Percentiles rank a stretch among this genome's conserved stretches.
These are phyloP conservation scores for Dryas octopetala DNA, from an alignment of 306 rosid species.

Conservation along the genomic window DNA sequence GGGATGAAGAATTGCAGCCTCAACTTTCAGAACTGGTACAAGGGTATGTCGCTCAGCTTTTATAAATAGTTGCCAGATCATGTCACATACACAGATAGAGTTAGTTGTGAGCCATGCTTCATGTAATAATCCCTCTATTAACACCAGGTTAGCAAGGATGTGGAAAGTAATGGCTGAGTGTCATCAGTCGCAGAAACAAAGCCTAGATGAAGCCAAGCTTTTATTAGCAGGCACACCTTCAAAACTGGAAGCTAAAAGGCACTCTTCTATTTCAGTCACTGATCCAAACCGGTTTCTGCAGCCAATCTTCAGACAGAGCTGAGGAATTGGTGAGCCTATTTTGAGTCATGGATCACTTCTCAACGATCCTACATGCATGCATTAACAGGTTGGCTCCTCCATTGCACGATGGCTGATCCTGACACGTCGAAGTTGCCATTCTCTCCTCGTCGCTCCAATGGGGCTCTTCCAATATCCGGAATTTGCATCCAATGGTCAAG, in stretches of 20 bases:
- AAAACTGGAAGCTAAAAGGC: conserved; percentile 51
- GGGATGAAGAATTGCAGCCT: conserved; percentile 92
- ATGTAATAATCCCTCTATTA: not conserved
- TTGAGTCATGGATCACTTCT: conserved; percentile 79
- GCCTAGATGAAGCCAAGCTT: conserved; percentile 73
- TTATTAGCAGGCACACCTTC: conserved; percentile 69
- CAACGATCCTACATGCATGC: conserved; percentile 83
- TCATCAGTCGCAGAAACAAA: conserved; percentile 70
- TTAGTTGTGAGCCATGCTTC: not conserved
- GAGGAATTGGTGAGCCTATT: conserved; percentile 78
- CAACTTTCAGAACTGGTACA: conserved; percentile 73
- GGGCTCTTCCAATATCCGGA: conserved; percentile 68
- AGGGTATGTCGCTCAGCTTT: conserved; percentile 48
- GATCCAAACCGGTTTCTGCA: conserved; percentile 57
- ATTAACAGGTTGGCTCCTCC: conserved; percentile 74
- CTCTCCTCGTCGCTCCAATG: conserved; percentile 62
- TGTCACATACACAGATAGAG: not conserved
- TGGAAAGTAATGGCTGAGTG: conserved; percentile 96
- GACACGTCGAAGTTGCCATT: conserved; percentile 49
- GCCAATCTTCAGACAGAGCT: conserved; percentile 71
- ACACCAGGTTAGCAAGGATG: conserved; percentile 75
- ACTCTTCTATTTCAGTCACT: conserved; percentile 35
- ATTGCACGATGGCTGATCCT: conserved; percentile 61
- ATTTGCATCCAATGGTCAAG: conserved; percentile 82
- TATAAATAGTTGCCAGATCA: not conserved